Conservation (phyloP, 306 rosid genomes). For the Rosa lucieae region DNA sequence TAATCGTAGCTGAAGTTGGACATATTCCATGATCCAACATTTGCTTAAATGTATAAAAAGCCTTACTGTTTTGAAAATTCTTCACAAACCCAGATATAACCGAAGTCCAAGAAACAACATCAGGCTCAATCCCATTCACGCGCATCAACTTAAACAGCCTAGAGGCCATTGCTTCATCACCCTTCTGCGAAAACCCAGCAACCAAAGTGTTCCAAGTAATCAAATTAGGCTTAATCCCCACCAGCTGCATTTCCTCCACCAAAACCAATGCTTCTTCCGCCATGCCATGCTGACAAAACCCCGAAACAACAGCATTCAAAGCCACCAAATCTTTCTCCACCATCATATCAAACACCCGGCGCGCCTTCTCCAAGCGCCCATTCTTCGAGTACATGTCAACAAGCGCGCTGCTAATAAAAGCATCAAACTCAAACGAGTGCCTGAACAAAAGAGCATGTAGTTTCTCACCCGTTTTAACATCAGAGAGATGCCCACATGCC, state of each 20-base stretch:
- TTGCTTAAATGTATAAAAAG: constrained; percentile 56
- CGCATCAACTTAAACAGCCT: constrained; percentile 54
- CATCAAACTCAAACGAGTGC: constrained; percentile 55
- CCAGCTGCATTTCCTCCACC: constrained; percentile 50
- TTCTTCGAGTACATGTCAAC: constrained; percentile 79
- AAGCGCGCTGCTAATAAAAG: constrained; percentile 59
- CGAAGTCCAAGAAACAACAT: constrained; percentile 85
- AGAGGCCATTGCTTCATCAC: constrained; percentile 53
- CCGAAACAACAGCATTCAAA: constrained; percentile 74
- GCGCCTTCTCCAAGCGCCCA: constrained; percentile 46
- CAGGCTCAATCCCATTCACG: constrained; percentile 57
- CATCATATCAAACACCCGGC: constrained; percentile 59
- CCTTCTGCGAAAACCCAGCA: constrained; percentile 71
- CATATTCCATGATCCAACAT: constrained; percentile 53
- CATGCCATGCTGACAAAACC: constrained; percentile 61
- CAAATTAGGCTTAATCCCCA: constrained; percentile 53
- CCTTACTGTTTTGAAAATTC: constrained; percentile 60
- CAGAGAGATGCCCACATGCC: constrained; percentile 54
- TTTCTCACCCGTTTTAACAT: background rate
- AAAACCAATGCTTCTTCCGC: constrained; percentile 53
- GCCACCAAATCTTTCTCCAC: constrained; percentile 68
- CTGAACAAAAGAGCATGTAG: constrained; percentile 56
- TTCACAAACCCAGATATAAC: constrained; percentile 82
- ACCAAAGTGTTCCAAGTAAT: constrained; percentile 82
- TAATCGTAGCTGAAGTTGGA: constrained; percentile 80